A percentile compares a stretch with the other conserved stretches of the same genome.
These are phyloP conservation scores for Zangia roseola DNA, from an alignment of 768 basidiomycete genomes.

Conservation along the genomic window DNA sequence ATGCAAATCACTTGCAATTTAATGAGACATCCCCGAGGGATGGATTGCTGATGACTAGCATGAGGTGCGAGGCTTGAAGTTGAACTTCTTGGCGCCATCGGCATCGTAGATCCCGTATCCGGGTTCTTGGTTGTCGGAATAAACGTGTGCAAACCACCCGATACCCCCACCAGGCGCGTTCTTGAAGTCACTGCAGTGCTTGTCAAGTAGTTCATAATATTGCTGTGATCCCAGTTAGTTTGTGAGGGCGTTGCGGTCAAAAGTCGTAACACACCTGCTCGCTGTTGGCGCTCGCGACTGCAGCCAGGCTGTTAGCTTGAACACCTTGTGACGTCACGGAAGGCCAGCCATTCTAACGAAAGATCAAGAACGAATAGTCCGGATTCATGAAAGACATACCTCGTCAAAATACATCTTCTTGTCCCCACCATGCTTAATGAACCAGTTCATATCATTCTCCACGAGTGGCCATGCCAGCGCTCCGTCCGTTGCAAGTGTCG, in stretches of 20 bases:
- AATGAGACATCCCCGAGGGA: background rate
- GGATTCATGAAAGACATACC: constrained; percentile 34
- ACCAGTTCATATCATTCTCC: constrained; percentile 60
- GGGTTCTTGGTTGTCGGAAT: constrained; percentile 61
- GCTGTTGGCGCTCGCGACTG: constrained; percentile 59
- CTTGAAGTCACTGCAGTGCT: constrained; percentile 64
- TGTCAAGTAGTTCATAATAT: constrained; percentile 64
- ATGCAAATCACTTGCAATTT: background rate
- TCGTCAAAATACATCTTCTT: constrained; percentile 79
- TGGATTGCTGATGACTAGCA: constrained; percentile 40
- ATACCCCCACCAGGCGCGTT: constrained; percentile 56
- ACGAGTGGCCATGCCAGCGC: constrained; percentile 64
- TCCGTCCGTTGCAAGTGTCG: constrained; percentile 35
- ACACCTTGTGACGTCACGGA: constrained; percentile 60
- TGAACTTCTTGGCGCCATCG: constrained; percentile 54
- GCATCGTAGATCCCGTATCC: constrained; percentile 68
- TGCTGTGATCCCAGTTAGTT: constrained; percentile 24
- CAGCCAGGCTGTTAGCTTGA: constrained; percentile 60
- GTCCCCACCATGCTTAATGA: constrained; percentile 56
- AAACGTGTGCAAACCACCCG: constrained; percentile 84
- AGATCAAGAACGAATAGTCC: background rate
- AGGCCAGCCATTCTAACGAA: constrained; percentile 74
- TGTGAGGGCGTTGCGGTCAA: background rate
- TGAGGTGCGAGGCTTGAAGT: constrained; percentile 59
- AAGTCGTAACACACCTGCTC: constrained; percentile 47